Percentiles rank a stretch among this genome's conserved stretches.
Evolutionary conservation across 2,329 filamentous ascomycete genomes (phyloP).

Genomic region (Tolypocladium tropicale): DNA sequence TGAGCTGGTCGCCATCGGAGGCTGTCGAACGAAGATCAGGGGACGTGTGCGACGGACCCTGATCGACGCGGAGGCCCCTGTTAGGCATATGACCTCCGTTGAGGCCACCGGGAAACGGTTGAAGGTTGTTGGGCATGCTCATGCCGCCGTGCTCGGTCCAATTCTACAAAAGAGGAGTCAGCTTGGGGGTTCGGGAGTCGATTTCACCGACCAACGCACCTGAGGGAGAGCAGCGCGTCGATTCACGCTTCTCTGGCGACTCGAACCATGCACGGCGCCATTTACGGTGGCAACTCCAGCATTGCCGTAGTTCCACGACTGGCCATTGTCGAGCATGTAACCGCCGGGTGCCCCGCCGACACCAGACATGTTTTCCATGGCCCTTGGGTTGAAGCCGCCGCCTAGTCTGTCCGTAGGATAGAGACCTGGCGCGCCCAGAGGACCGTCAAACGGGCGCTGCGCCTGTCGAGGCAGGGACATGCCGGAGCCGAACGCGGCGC

Average conservation of each 20-base stretch:
- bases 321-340: constrained; percentile 56
- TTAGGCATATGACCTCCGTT: constrained; percentile 26
- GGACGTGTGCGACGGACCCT: constrained; percentile 27
- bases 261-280: constrained; percentile 54
- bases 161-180: constrained; percentile 23
- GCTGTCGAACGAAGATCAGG: constrained; percentile 31
- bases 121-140: constrained; percentile 28
- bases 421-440: constrained; percentile 51
- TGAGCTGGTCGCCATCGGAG: constrained; percentile 70
- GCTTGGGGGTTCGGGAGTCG: neutral
- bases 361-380: constrained; percentile 37
- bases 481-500: constrained; percentile 39
- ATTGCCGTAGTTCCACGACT: constrained; percentile 68
- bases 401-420: constrained; percentile 61
- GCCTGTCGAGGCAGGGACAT: constrained; percentile 36
- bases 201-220: constrained; percentile 44
- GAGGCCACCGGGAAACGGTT: constrained; percentile 23
- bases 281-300: constrained; percentile 54
- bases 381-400: constrained; percentile 49
- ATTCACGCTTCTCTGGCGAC: constrained; percentile 44
- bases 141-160: constrained; percentile 40
- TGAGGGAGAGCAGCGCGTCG: constrained; percentile 57
- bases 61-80: constrained; percentile 33
- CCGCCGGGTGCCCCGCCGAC: constrained; percentile 28
- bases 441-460: constrained; percentile 70